Evolutionary conservation across 352 stramenopile genomes (phyloP).

Genomic region (Synura sp.): DNA sequence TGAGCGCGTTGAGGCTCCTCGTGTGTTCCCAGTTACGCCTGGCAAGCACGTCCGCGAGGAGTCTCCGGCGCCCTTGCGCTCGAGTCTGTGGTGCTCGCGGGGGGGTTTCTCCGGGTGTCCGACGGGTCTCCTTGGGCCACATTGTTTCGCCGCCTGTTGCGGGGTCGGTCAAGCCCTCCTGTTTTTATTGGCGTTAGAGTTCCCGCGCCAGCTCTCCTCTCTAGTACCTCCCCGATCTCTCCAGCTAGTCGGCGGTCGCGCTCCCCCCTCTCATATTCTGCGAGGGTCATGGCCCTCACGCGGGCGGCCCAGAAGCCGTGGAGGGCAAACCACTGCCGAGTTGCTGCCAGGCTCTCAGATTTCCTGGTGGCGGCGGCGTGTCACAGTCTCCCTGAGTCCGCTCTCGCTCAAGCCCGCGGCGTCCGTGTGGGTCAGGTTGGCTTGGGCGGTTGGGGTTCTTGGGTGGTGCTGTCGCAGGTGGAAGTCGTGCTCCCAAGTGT

Average conservation of each 20-base stretch:
- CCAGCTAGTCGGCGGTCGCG: background rate
- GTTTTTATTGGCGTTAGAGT: too few relatives aligned
- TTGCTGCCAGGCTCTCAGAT: too few relatives aligned
- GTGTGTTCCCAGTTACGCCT: too few relatives aligned
- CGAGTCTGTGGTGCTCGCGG: constrained; percentile 11
- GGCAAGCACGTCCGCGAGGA: constrained; percentile 13
- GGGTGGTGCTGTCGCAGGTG: constrained; percentile 4
- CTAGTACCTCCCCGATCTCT: background rate
- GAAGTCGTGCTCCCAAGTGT: constrained; percentile 9
- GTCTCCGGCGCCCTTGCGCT: constrained; percentile 8
- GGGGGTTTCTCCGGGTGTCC: too few relatives aligned
- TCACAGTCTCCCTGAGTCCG: background rate
- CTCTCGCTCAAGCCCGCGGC: constrained; percentile 6
- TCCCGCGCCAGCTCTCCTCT: background rate
- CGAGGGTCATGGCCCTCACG: background rate
- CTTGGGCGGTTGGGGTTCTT: constrained; percentile 2
- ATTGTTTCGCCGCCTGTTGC: too few relatives aligned
- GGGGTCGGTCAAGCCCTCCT: too few relatives aligned
- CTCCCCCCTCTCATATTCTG: constrained; percentile 21
- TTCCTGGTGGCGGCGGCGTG: constrained; percentile 11
- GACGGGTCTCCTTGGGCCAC: too few relatives aligned
- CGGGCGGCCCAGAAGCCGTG: background rate
- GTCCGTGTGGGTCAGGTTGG: constrained; percentile 17
- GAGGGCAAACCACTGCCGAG: too few relatives aligned
- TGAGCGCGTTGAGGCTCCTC: too few relatives aligned